Conservation (phyloP, 2,329 filamentous ascomycete species). For the Colletotrichum falcatum region DNA sequence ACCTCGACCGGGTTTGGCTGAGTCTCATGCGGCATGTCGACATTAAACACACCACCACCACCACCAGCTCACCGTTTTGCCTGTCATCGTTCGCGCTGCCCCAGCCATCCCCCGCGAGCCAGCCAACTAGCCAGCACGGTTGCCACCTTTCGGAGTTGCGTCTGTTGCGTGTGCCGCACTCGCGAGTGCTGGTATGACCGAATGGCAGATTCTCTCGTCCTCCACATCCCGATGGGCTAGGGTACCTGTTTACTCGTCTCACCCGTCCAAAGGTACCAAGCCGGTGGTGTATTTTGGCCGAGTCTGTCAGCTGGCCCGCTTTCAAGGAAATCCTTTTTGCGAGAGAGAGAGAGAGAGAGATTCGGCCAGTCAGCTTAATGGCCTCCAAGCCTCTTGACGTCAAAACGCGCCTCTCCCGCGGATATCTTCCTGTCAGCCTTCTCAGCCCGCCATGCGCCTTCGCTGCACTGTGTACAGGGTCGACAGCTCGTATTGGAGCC, state of each 20-base stretch:
- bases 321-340: background rate
- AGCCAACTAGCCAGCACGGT: background rate
- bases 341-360: background rate
- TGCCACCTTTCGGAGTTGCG: background rate
- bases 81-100: slow-evolving; percentile 11
- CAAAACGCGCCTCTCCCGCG: slow-evolving; percentile 28
- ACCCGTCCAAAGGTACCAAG: background rate
- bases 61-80: slow-evolving; percentile 16
- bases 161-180: background rate
- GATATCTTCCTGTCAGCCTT: slow-evolving; percentile 1
- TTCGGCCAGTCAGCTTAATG: slow-evolving; percentile 32
- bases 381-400: slow-evolving; percentile 33
- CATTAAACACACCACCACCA: background rate
- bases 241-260: background rate
- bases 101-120: slow-evolving; percentile 17
- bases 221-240: slow-evolving; percentile 17
- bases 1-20: slow-evolving; percentile 18
- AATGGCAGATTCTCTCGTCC: slow-evolving; percentile 20
- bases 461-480: background rate
- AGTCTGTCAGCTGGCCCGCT: background rate
- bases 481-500: slow-evolving; percentile 31
- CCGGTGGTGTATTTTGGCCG: background rate
- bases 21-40: slow-evolving; percentile 7
- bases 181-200: slow-evolving; percentile 21
- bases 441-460: slow-evolving; percentile 5